Base-by-base conservation (phyloP, 73 alveolate species). In the Tetrahymena borealis region DNA sequence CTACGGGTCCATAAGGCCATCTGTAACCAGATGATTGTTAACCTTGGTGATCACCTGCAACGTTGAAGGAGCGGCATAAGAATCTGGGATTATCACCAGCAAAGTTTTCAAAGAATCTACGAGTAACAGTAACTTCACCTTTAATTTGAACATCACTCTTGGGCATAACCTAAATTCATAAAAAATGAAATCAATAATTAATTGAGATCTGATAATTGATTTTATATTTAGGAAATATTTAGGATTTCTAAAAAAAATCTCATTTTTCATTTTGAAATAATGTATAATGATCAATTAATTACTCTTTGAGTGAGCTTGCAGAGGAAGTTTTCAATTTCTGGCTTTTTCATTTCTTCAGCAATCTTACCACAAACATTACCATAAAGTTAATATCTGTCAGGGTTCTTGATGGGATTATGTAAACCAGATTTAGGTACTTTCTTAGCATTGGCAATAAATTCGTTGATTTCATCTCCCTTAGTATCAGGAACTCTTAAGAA, bases 1-100 rank as follows among this genome's bases (percentile, higher is more conserved):
- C 97, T 11, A 94, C 96, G 12, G 97, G 94, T 32, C 99, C 99
- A 93, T 93, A 96, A 35, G 99, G 99, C 97, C 95, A 97, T 90
- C 99, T 95, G 93, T 96, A 97, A 32, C 96, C 97, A 20, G 97
- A 92, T 77, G 98, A 90, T 90, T 93, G 78, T 93, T 97, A 79
- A 24, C 98, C 98, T 11, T 41, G 32, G 90, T 96, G 96, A 91
- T 97, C 99, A 16, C 99, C 99, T 39, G 99, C 98, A 20, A 93
- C 91, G 90, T 94, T 92, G 38, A 40, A 90, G 10, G 99, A 94
- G 28, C 94, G 42, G 28, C 97, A 95, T 11, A 97, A 90, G 92
- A 92, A 97, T 91, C 99, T 93, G 40, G 97, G 98, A 36, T 96
- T 91, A 91, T 97, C 99, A 38, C 99, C 99, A 41, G 97, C 90